These are phyloP conservation scores for Hydrangea macrophylla DNA, from an alignment of 148 eudicot genomes.

Conservation along the genomic window DNA sequence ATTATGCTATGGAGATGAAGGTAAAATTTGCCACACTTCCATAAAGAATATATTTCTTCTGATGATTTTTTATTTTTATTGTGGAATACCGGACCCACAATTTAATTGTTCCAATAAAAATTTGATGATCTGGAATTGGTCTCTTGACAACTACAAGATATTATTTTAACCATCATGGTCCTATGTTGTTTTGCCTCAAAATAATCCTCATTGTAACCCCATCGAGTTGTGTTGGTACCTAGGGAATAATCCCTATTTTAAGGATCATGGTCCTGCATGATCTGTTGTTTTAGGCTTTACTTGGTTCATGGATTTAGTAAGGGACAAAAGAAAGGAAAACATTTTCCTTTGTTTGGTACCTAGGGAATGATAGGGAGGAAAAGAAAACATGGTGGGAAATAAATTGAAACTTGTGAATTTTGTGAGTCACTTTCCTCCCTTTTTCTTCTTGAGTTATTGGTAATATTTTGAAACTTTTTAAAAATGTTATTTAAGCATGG, in stretches of 20 bases:
- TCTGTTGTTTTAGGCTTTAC: background rate
- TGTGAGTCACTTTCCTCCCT: no score
- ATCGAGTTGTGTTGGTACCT: background rate
- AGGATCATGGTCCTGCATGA: no score
- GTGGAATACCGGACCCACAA: background rate
- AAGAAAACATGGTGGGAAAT: no score
- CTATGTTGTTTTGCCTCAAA: background rate
- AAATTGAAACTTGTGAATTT: no score
- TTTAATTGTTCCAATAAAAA: background rate
- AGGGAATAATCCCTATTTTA: no score
- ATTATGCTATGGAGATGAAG: conserved; percentile 63
- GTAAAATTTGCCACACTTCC: conserved; percentile 22
- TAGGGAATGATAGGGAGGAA: no score
- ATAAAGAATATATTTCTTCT: background rate
- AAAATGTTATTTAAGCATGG: no score
- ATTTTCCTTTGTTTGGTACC: no score
- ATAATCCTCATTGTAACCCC: background rate
- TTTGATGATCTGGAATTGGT: background rate
- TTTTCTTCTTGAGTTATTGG: background rate
- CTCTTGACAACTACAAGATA: background rate
- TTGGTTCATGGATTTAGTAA: background rate
- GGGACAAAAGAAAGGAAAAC: no score
- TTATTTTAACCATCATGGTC: background rate
- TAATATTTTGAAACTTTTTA: no score
- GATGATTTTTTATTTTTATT: conserved; percentile 3